Evolutionary conservation across 257 asterid genomes (phyloP).

Genomic region (Solanum lycopersicoides): DNA sequence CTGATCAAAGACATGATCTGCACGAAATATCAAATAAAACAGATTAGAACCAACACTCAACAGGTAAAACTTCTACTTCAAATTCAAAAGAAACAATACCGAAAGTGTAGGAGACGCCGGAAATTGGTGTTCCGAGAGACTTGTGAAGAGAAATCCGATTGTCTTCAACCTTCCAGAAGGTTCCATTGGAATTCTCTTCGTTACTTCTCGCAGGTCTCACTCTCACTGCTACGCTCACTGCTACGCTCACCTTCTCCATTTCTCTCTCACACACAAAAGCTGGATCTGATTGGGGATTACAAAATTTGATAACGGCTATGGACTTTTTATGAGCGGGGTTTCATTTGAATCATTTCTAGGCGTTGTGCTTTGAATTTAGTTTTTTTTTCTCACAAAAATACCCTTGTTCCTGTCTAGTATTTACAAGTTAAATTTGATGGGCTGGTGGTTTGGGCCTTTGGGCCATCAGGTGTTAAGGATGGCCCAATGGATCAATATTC

Average conservation of each 20-base stretch:
- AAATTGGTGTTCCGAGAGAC: conserved; percentile 63
- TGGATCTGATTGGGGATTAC: background rate
- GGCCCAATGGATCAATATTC: background rate
- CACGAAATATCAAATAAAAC: background rate
- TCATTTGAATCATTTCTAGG: background rate
- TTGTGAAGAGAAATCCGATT: conserved; percentile 78
- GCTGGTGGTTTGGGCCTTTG: background rate
- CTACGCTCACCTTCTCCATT: conserved; percentile 96
- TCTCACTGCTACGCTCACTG: conserved; percentile 91
- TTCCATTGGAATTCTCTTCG: conserved; percentile 39
- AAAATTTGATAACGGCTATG: background rate
- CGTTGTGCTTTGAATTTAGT: background rate
- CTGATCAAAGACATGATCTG: conserved; percentile 90
- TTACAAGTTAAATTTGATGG: background rate
- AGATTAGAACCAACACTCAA: background rate
- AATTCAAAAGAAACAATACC: conserved; percentile 20
- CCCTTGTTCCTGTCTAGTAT: background rate
- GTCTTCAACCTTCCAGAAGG: conserved; percentile 68
- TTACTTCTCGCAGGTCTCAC: conserved; percentile 58
- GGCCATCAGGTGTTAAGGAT: background rate
- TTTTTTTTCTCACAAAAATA: background rate
- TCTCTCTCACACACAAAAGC: background rate
- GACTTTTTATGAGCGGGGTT: background rate
- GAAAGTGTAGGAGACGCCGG: conserved; percentile 74
- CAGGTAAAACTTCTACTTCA: no score